A percentile compares a stretch with the other conserved stretches of the same genome.
These are phyloP conservation scores for Epichloe gansuensis DNA, from an alignment of 2,329 filamentous ascomycete genomes.

Conservation along the genomic window DNA sequence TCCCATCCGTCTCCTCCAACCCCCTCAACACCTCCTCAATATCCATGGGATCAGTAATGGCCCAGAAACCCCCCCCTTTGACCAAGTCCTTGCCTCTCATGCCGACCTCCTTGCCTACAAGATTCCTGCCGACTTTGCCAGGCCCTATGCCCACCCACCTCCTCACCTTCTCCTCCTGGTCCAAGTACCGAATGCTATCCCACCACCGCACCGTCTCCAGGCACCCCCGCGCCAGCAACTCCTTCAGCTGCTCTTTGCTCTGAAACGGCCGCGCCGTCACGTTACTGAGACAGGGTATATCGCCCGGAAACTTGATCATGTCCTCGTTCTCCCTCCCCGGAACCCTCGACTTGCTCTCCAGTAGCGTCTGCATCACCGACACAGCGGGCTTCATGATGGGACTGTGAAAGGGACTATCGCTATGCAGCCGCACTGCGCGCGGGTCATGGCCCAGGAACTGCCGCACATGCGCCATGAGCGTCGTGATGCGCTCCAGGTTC, in stretches of 20 bases:
- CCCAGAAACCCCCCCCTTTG: slow-evolving; percentile 88
- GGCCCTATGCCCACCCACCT: slow-evolving; percentile 89
- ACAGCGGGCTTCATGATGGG: slow-evolving; percentile 83
- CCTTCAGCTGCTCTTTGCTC: slow-evolving; percentile 61
- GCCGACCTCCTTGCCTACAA: slow-evolving; percentile 91
- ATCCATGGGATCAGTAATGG: slow-evolving; percentile 67
- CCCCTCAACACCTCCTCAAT: slow-evolving; percentile 55
- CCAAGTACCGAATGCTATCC: slow-evolving; percentile 81
- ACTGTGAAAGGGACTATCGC: slow-evolving; percentile 82
- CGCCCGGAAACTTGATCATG: slow-evolving; percentile 61
- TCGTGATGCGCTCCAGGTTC: slow-evolving; percentile 68
- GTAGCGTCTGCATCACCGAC: slow-evolving; percentile 54
- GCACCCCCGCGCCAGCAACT: slow-evolving; percentile 66
- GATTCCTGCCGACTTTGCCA: slow-evolving; percentile 82
- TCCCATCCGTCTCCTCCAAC: slow-evolving; percentile 49
- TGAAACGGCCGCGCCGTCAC: slow-evolving; percentile 68
- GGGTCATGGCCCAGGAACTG: slow-evolving; percentile 90
- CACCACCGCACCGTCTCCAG: slow-evolving; percentile 94
- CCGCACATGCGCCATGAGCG: slow-evolving; percentile 68
- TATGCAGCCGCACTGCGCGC: slow-evolving; percentile 72
- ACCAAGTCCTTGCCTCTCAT: slow-evolving; percentile 65
- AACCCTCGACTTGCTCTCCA: slow-evolving; percentile 45
- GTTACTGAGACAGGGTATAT: slow-evolving; percentile 72
- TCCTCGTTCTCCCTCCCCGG: slow-evolving; percentile 43
- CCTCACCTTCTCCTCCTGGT: slow-evolving; percentile 67